These are phyloP conservation scores for Bretschneidera sinensis DNA, from an alignment of 345 rosid species.

Conservation along the genomic window DNA sequence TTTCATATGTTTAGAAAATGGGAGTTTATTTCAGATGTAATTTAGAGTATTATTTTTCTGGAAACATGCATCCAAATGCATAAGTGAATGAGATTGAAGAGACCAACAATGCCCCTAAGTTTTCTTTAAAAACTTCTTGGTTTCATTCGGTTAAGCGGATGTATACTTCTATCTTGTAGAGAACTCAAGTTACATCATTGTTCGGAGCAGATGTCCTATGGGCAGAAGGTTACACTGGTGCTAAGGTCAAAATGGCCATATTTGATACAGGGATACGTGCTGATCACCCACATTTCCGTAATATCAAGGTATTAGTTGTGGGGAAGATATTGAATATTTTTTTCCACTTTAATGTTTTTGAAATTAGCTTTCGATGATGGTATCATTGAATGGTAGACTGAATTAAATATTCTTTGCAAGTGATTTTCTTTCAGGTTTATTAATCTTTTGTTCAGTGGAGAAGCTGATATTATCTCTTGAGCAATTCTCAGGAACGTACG, in stretches of 20 bases:
- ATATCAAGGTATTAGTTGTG: constrained; percentile 60
- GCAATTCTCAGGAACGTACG: constrained; percentile 75
- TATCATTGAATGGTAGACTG: not conserved
- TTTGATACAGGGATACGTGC: constrained; percentile 95
- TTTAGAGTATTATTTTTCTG: no score
- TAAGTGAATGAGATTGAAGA: no score
- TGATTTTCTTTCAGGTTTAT: no score
- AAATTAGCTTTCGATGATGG: not conserved
- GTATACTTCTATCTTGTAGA: constrained; percentile 34
- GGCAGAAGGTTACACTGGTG: constrained; percentile 85
- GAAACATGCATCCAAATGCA: no score
- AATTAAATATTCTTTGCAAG: not conserved
- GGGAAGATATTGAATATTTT: not conserved
- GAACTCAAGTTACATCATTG: constrained; percentile 85
- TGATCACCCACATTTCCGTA: constrained; percentile 93
- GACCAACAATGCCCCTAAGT: no score
- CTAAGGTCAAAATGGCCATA: constrained; percentile 97
- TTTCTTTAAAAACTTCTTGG: not conserved
- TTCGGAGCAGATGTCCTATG: constrained; percentile 93
- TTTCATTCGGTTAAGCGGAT: constrained; percentile 4
- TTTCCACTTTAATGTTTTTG: not conserved
- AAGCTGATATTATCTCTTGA: constrained; percentile 30
- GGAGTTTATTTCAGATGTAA: no score
- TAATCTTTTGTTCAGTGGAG: constrained; percentile 14
- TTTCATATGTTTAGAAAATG: no score